These are phyloP conservation scores for Cytospora piceae DNA, from an alignment of 2,329 filamentous ascomycete genomes.

Conservation along the genomic window DNA sequence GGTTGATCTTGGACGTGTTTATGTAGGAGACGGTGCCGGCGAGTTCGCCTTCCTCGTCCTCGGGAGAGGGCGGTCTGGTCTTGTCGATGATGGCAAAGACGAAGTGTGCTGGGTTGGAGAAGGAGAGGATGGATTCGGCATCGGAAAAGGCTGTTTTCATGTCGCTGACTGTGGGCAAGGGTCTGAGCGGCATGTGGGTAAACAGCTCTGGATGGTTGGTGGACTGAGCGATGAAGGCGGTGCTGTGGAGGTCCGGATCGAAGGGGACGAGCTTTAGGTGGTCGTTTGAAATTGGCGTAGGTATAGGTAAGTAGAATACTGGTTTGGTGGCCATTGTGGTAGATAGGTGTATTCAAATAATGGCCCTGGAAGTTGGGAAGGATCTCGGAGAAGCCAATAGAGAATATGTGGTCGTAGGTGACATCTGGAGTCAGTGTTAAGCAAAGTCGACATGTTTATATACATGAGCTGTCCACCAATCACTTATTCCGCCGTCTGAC, in stretches of 20 bases:
- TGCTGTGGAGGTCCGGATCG: conserved; percentile 31
- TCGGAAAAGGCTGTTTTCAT: conserved; percentile 30
- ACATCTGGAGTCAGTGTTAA: too few species aligned
- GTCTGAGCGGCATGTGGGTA: conserved; percentile 32
- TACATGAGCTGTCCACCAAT: too few species aligned
- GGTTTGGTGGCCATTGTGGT: not conserved
- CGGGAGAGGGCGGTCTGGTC: conserved; percentile 33
- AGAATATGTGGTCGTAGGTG: not conserved
- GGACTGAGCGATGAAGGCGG: conserved; percentile 22
- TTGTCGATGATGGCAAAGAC: conserved; percentile 39
- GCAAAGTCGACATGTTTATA: too few species aligned
- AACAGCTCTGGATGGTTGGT: conserved; percentile 32
- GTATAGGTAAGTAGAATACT: conserved; percentile 22
- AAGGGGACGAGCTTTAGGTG: conserved; percentile 32
- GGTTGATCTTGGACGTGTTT: conserved; percentile 31
- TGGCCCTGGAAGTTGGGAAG: too few species aligned
- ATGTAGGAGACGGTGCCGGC: conserved; percentile 38
- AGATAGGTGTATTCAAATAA: accelerated
- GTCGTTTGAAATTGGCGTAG: conserved; percentile 33
- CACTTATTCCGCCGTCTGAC: too few species aligned
- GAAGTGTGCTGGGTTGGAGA: conserved; percentile 25
- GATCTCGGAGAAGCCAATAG: not conserved
- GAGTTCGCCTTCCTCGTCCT: conserved; percentile 37
- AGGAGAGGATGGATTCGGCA: conserved; percentile 10
- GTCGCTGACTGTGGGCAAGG: conserved; percentile 29